Percentiles rank a stretch among this genome's conserved stretches.
Conservation (phyloP, 1,139 yeast species). For the Protomyces macrosporus region DNA sequence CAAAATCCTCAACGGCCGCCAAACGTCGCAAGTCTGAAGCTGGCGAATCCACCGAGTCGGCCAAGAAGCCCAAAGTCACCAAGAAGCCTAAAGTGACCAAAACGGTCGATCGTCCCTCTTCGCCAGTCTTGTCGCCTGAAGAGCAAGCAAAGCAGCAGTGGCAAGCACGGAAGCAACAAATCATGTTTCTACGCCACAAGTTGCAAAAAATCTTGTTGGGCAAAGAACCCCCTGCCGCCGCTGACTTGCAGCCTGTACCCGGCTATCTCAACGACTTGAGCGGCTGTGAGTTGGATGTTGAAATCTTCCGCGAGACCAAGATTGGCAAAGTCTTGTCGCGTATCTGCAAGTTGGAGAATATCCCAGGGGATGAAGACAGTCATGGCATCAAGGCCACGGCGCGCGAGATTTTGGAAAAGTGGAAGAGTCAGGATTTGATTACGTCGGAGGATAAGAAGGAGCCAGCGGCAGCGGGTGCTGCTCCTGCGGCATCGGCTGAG, state of each 20-base stretch:
- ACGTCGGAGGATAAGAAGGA: constrained; percentile 18
- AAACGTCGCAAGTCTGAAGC: constrained; percentile 18
- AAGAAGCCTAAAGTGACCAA: constrained; percentile 5
- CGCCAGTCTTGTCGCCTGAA: constrained; percentile 20
- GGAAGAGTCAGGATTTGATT: constrained; percentile 13
- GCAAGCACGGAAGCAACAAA: constrained; percentile 17
- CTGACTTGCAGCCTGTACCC: constrained; percentile 13
- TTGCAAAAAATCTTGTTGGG: constrained; percentile 25
- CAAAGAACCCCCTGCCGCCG: constrained; percentile 23
- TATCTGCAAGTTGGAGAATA: constrained; percentile 13
- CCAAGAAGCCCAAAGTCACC: constrained; percentile 4
- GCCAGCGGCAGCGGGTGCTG: not conserved
- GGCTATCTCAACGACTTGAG: constrained; percentile 17
- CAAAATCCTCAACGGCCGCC: constrained; percentile 1
- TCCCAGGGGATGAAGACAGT: constrained; percentile 23
- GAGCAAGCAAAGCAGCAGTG: constrained; percentile 3
- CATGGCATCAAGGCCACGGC: constrained; percentile 20
- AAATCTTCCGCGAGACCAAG: constrained; percentile 24
- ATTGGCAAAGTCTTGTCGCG: constrained; percentile 27
- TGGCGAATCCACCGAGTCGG: not conserved
- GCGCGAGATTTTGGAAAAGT: constrained; percentile 15
- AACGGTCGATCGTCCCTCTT: not conserved
- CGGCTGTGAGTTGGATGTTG: constrained; percentile 4
- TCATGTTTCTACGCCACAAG: constrained; percentile 26
- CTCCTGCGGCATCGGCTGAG: not conserved